Base-by-base conservation (phyloP, 331 rosid species). In the Telfairia occidentalis region DNA sequence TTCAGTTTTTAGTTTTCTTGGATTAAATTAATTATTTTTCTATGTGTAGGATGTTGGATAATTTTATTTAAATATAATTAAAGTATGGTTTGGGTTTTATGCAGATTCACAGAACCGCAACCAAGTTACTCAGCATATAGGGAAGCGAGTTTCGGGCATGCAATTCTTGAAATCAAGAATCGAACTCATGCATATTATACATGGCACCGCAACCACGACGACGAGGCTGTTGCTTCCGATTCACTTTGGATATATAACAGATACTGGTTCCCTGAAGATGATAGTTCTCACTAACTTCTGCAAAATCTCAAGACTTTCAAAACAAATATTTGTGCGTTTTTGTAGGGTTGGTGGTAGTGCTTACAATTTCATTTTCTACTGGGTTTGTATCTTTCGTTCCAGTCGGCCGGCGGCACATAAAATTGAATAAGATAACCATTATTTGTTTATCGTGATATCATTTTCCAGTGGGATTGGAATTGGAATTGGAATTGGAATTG, bases 121-220 rank as follows among this genome's bases (percentile, higher is more conserved):
- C 90, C 86, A 8, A 46, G 57, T n/a, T 86, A 86, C 82, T 86
- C 90, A 0, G 90, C 88, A 5, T 86, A 28, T 24, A 71, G 90
- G 23, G 90, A 86, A 60, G 90, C 90, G 26, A 84, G 90, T 76
- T 84, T 84, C 13, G 87, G 90, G 9, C 90, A 86, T 32, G 90
- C 84, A 8, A 46, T 83, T 52, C 78, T 86, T 11, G 83, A 76
- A 43, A 82, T 86, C 10, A 82, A 74, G 75, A 86, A 86, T 30
- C 48, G 82, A 28, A 86, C 88, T 13, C 90, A 86, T 76, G 90
- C 90, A 0, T 32, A 80, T 74, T 84, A 72, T 45, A 43, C 82
- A 57, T 86, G 90, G 90, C 86, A 82, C 71, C 87, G 90, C 13
- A 86, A 86, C 75, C 78, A 86, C 4, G 84, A 86, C 32, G 45